A percentile compares a stretch with the other conserved stretches of the same genome.
Evolutionary conservation across 768 basidiomycete species (phyloP).

Genomic region (Kwoniella sp.): DNA sequence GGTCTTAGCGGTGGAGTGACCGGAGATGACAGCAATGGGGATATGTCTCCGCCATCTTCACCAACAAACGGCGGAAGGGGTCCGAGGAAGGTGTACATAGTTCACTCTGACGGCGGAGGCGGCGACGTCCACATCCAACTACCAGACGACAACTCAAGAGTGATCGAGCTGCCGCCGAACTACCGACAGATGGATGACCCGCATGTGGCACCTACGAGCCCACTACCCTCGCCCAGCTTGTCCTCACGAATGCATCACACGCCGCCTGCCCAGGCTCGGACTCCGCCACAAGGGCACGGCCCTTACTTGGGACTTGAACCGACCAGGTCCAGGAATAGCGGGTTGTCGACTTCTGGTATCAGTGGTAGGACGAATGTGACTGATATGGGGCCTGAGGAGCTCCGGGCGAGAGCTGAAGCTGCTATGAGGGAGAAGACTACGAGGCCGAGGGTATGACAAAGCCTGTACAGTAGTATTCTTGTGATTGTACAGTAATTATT

Average conservation of each 20-base stretch:
- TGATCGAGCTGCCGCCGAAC: conserved; percentile 42
- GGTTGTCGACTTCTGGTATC: not conserved
- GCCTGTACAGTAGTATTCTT: too few relatives aligned
- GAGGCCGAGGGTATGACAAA: too few relatives aligned
- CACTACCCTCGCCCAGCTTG: not conserved
- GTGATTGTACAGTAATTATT: too few relatives aligned
- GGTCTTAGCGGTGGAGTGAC: not conserved
- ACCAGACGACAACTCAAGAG: conserved; percentile 27
- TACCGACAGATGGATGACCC: conserved; percentile 20
- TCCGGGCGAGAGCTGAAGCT: conserved; percentile 39
- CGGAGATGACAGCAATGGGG: conserved; percentile 3
- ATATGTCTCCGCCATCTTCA: conserved; percentile 16
- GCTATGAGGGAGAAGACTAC: conserved; percentile 33
- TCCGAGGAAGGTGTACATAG: conserved; percentile 41
- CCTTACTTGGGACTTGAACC: not conserved
- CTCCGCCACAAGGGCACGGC: not conserved
- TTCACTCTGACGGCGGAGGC: conserved; percentile 40
- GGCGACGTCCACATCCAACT: conserved; percentile 39
- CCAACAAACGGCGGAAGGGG: not conserved
- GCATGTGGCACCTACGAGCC: not conserved
- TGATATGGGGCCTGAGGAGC: conserved; percentile 20
- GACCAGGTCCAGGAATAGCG: not conserved
- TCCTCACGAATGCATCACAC: not conserved
- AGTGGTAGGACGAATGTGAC: not conserved
- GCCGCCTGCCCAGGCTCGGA: not conserved